phyloP scores from a whole-genome alignment of 2,329 filamentous ascomycete species.

The Colletotrichum lindemuthianum region DNA sequence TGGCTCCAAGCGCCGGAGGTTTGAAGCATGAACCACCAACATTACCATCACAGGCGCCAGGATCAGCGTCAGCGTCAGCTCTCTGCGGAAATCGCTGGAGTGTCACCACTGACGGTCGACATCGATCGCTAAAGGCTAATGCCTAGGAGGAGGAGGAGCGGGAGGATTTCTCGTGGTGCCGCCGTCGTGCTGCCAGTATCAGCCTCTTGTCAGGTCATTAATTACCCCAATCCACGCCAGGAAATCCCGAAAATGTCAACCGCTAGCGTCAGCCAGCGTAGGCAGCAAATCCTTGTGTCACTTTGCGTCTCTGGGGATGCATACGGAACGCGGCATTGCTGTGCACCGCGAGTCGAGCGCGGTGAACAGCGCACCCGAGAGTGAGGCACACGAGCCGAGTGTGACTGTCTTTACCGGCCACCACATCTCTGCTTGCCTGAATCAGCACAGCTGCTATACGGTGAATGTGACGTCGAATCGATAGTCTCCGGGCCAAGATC shows the following conservation, averaged over 20 bases:
- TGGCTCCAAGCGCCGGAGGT: slow-evolving; percentile 12
- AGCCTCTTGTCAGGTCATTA: slow-evolving; percentile 17
- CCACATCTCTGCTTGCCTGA: slow-evolving; percentile 13
- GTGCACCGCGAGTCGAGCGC: slow-evolving; percentile 16
- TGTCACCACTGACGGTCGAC: slow-evolving; percentile 16
- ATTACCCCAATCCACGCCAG: slow-evolving; percentile 2
- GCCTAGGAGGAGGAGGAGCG: neutral
- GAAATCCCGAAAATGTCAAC: neutral
- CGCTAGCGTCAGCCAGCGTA: slow-evolving; percentile 5
- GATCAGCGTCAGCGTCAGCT: neutral
- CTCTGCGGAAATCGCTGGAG: slow-evolving; percentile 9
- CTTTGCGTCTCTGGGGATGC: slow-evolving; percentile 23
- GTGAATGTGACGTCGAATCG: slow-evolving; percentile 6
- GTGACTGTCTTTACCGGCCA: neutral
- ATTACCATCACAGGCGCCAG: neutral
- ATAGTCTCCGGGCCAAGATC: slow-evolving; percentile 24
- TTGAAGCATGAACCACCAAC: neutral
- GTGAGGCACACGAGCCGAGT: neutral
- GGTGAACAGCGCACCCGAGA: neutral
- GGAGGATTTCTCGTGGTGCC: slow-evolving; percentile 4
- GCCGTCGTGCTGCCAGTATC: slow-evolving; percentile 9
- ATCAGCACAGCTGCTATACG: neutral
- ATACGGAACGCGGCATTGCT: neutral
- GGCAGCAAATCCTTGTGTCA: slow-evolving; percentile 17
- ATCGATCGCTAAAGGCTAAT: slow-evolving; percentile 4